A percentile compares a stretch with the other conserved stretches of the same genome.
Conservation (phyloP, 1,284 basidiomycete genomes). For the Xerocomus amazonicus region DNA sequence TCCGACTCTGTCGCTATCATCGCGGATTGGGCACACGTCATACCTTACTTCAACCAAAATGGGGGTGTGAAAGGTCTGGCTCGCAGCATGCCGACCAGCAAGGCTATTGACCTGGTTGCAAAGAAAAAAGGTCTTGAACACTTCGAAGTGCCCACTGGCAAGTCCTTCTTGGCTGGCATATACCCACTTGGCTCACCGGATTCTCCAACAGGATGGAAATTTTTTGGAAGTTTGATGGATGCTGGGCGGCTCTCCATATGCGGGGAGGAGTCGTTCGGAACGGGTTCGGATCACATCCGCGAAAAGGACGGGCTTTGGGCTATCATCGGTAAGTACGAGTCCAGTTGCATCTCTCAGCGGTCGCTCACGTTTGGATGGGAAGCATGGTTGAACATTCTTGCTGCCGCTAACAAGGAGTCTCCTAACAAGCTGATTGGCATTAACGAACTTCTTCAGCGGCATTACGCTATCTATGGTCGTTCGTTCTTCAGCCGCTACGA, state of each 20-base stretch:
- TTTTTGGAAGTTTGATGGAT: slow-evolving; percentile 99
- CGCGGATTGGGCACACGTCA: slow-evolving; percentile 93
- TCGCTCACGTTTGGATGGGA: slow-evolving; percentile 11
- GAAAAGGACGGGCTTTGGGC: slow-evolving; percentile 99
- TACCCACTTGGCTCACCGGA: slow-evolving; percentile 1
- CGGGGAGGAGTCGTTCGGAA: slow-evolving; percentile 98
- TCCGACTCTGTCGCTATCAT: slow-evolving; percentile 98
- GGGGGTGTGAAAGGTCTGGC: slow-evolving; percentile 93
- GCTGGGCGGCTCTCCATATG: slow-evolving; percentile 96
- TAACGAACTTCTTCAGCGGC: slow-evolving; percentile 82
- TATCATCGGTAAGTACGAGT: slow-evolving; percentile 66
- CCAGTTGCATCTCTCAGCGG: slow-evolving; percentile 2
- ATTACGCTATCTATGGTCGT: slow-evolving; percentile 93
- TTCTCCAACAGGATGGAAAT: slow-evolving; percentile 82
- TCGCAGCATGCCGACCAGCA: slow-evolving; percentile 95
- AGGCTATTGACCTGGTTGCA: slow-evolving; percentile 95
- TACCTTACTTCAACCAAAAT: slow-evolving; percentile 89
- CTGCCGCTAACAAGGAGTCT: slow-evolving; percentile 85
- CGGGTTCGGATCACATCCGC: slow-evolving; percentile 98
- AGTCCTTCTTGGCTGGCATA: neutral
- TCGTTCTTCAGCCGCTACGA: slow-evolving; percentile 99
- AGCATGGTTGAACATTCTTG: slow-evolving; percentile 98
- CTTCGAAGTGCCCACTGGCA: slow-evolving; percentile 96
- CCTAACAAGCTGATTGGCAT: slow-evolving; percentile 76
- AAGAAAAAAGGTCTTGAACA: slow-evolving; percentile 91